Evolutionary conservation across 805 yeast genomes (phyloP).

Genomic region (Candida ulmi): DNA sequence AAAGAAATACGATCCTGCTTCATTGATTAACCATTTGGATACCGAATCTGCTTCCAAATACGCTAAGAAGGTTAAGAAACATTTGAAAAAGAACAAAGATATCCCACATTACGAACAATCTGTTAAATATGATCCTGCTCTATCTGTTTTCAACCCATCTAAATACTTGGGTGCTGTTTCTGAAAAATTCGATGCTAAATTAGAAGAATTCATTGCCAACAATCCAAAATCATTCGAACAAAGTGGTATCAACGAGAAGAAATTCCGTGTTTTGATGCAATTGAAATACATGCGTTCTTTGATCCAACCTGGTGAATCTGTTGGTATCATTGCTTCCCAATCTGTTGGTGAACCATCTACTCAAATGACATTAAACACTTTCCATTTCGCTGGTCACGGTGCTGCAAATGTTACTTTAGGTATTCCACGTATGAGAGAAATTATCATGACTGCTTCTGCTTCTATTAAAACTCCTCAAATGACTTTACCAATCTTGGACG

Average conservation of each 20-base stretch:
- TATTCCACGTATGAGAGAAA: constrained; percentile 99
- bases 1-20: constrained; percentile 81
- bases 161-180: constrained; percentile 90
- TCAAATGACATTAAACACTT: constrained; percentile 95
- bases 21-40: constrained; percentile 66
- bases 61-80: constrained; percentile 76
- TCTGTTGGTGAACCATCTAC: constrained; percentile 99
- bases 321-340: constrained; percentile 97
- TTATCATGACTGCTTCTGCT: constrained; percentile 97
- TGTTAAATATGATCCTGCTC: constrained; percentile 78
- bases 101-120: constrained; percentile 60
- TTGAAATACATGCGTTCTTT: constrained; percentile 95
- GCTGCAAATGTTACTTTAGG: constrained; percentile 99
- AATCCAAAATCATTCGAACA: constrained; percentile 52
- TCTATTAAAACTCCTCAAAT: constrained; percentile 97
- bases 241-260: constrained; percentile 57
- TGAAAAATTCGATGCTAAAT: constrained; percentile 75
- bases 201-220: constrained; percentile 61
- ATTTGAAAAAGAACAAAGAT: constrained; percentile 54
- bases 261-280: constrained; percentile 95
- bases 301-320: constrained; percentile 95
- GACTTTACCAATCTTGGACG: constrained; percentile 80
- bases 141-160: constrained; percentile 82
- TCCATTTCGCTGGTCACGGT: constrained; percentile 99
- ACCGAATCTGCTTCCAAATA: constrained; percentile 77